phyloP scores from a whole-genome alignment of 129 eudicot species.

The sunflower (Helianthus annuus) region HanXRQr2.0-SUNRISE NC_035442.2:121654333-121654832 shows the following conservation, averaged over 20 bases:
- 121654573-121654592: constrained; percentile 27
- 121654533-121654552: constrained; percentile 8
- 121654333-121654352: constrained; percentile 19
- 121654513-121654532: constrained; percentile 25
- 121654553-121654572: constrained; percentile 23
- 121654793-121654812: too few relatives aligned
- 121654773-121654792: too few relatives aligned
- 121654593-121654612: constrained; percentile 11
- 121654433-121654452: constrained; percentile 26
- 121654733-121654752: too few relatives aligned
- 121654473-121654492: constrained; percentile 24
- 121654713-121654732: too few relatives aligned
- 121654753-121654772: too few relatives aligned
- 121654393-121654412: constrained; percentile 3
- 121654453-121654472: constrained; percentile 8
- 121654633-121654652: constrained; percentile 19
- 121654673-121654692: constrained; percentile 16
- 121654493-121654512: constrained; percentile 15
- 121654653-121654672: constrained; percentile 14
- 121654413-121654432: constrained; percentile 21
- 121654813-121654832: too few relatives aligned
- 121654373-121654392: constrained; percentile 19
- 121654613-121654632: constrained; percentile 21
- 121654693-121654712: constrained; percentile 19
- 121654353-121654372: constrained; percentile 28